Percentiles rank a stretch among this genome's conserved stretches.
phyloP scores from a whole-genome alignment of 371 early-diverging fungal species.

The Paraphysoderma sedebokerense region DNA sequence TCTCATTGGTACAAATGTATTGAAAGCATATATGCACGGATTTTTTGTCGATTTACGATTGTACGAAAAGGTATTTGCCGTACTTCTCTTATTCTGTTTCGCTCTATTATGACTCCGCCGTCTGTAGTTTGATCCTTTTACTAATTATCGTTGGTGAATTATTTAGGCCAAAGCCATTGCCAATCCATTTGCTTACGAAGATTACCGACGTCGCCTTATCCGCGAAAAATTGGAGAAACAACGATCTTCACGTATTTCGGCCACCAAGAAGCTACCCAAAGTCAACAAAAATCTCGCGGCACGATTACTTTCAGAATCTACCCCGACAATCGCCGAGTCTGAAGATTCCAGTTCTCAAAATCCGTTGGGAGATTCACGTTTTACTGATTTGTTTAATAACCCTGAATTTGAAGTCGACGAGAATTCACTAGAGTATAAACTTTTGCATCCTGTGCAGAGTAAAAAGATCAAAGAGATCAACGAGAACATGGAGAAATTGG shows the following conservation, averaged over 20 bases:
- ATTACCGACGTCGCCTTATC: slow-evolving; percentile 56
- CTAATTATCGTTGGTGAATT: not conserved
- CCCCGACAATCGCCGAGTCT: not conserved
- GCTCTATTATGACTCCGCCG: not conserved
- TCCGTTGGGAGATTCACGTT: slow-evolving; percentile 64
- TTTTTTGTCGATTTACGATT: slow-evolving; percentile 90
- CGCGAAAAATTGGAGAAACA: slow-evolving; percentile 72
- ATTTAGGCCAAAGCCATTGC: slow-evolving; percentile 68
- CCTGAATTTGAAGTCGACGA: slow-evolving; percentile 87
- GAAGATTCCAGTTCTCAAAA: slow-evolving; percentile 3
- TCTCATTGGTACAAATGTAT: slow-evolving; percentile 77
- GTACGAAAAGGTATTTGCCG: slow-evolving; percentile 69
- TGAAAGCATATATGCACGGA: slow-evolving; percentile 97
- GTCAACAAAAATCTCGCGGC: slow-evolving; percentile 72
- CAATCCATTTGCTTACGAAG: slow-evolving; percentile 93
- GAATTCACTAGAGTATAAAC: slow-evolving; percentile 58
- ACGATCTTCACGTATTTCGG: slow-evolving; percentile 73
- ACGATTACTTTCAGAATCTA: slow-evolving; percentile 6
- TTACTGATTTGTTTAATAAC: slow-evolving; percentile 74
- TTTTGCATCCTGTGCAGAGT: slow-evolving; percentile 51
- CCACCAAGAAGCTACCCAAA: slow-evolving; percentile 68
- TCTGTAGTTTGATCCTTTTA: not conserved
- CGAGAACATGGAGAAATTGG: slow-evolving; percentile 1
- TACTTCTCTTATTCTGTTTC: not conserved
- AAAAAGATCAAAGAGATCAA: slow-evolving; percentile 5